phyloP scores from a whole-genome alignment of 2,329 filamentous ascomycete species.

The Dothideomycetidae sp. region DNA sequence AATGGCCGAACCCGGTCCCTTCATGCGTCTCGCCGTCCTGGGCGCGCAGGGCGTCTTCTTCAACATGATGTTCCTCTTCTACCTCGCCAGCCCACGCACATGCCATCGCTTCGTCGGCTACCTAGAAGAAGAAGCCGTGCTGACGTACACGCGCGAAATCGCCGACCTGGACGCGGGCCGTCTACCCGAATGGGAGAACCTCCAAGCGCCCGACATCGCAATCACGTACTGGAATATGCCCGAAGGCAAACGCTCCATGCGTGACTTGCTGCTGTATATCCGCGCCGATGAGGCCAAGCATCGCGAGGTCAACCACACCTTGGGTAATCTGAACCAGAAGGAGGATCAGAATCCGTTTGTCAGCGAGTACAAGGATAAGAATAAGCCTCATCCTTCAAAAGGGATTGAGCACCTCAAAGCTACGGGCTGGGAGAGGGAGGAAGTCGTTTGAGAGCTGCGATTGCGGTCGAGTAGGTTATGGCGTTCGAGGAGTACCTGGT shows the following conservation, averaged over 20 bases:
- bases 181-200: constrained; percentile 65
- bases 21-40: constrained; percentile 86
- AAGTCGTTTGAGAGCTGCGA: constrained; percentile 57
- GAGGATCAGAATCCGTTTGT: constrained; percentile 88
- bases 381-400: constrained; percentile 54
- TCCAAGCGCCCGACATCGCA: constrained; percentile 76
- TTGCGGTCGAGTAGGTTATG: not conserved
- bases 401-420: constrained; percentile 50
- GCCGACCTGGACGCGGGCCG: constrained; percentile 74
- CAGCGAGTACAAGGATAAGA: constrained; percentile 59
- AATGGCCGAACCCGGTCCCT: constrained; percentile 69
- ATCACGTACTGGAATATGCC: constrained; percentile 91
- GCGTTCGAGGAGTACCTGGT: not conserved
- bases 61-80: constrained; percentile 81
- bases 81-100: constrained; percentile 72
- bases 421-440: constrained; percentile 67
- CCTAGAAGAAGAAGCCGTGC: constrained; percentile 89
- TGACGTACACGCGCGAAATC: constrained; percentile 86
- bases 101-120: constrained; percentile 95
- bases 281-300: constrained; percentile 71
- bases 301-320: constrained; percentile 85
- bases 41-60: constrained; percentile 94
- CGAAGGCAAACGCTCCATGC: constrained; percentile 67
- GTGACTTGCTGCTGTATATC: constrained; percentile 75
- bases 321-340: constrained; percentile 73